Evolutionary conservation across 768 basidiomycete genomes (phyloP).

Genomic region (Lactarius sanguifluus): DNA sequence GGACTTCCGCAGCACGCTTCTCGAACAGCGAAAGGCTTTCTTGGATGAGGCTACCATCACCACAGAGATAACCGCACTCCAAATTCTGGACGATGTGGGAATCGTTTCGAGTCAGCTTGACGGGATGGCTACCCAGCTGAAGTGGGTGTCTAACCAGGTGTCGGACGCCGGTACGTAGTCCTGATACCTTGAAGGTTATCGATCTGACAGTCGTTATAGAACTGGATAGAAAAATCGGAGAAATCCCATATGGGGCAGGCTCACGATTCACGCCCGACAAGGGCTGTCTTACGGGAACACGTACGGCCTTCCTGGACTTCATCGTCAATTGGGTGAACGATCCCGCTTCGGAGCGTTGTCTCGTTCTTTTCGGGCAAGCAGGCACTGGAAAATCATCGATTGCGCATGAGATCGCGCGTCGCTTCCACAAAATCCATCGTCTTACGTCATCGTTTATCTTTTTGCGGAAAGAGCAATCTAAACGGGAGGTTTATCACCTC

Average conservation of each 20-base stretch:
- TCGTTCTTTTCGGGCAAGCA: conserved; percentile 4
- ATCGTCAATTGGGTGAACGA: background rate
- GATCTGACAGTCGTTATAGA: background rate
- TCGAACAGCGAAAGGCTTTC: too few species aligned
- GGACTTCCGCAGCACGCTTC: too few species aligned
- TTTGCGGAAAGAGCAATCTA: conserved; percentile 1
- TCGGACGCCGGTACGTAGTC: too few species aligned
- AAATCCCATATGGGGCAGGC: background rate
- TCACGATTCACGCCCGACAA: background rate
- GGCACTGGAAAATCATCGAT: background rate
- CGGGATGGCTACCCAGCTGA: background rate
- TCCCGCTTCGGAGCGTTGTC: background rate
- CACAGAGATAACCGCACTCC: background rate
- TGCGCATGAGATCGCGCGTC: background rate
- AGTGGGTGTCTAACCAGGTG: too few species aligned
- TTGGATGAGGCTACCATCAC: too few species aligned
- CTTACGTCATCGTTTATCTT: background rate
- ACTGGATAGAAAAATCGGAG: background rate
- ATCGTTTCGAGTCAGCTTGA: background rate
- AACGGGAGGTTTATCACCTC: background rate
- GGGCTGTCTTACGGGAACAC: background rate
- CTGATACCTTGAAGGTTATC: background rate
- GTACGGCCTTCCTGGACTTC: background rate
- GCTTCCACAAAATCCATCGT: background rate
- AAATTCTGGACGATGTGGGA: background rate